Evolutionary conservation across 495 filamentous ascomycete species (phyloP).

Genomic region (Aspergillus mulundensis): DNA sequence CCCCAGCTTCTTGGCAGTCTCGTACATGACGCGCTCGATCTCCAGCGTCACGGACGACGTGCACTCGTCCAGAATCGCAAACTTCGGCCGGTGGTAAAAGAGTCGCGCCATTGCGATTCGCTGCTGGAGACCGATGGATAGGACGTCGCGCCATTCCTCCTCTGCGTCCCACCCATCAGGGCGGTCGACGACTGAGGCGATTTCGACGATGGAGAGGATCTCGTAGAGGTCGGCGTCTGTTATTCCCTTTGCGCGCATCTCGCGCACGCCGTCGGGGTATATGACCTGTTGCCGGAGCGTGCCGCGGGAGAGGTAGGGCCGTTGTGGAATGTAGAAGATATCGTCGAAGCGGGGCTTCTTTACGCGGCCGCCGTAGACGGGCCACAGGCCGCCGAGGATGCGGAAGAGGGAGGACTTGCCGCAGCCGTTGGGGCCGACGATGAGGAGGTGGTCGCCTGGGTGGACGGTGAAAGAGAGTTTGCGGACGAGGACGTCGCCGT

Average conservation of each 20-base stretch:
- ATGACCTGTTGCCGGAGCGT: constrained; percentile 92
- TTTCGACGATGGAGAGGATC: constrained; percentile 73
- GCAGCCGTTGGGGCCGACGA: constrained; percentile 95
- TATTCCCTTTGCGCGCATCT: constrained; percentile 79
- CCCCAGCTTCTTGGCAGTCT: constrained; percentile 83
- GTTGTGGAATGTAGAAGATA: constrained; percentile 98
- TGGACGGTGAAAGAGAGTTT: constrained; percentile 81
- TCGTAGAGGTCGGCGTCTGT: constrained; percentile 75
- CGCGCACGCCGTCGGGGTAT: constrained; percentile 84
- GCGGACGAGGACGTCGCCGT: constrained; percentile 84
- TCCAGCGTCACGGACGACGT: constrained; percentile 90
- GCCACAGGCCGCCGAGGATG: constrained; percentile 95
- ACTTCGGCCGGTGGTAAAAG: constrained; percentile 89
- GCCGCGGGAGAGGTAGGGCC: constrained; percentile 86
- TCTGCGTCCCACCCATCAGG: constrained; percentile 89
- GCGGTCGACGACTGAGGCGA: constrained; percentile 77
- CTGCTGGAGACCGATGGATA: constrained; percentile 89
- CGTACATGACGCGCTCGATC: constrained; percentile 94
- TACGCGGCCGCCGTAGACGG: constrained; percentile 94
- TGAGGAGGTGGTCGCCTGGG: constrained; percentile 84
- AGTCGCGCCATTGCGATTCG: constrained; percentile 96
- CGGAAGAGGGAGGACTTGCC: constrained; percentile 94
- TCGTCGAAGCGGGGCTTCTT: constrained; percentile 81
- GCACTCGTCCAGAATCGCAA: constrained; percentile 94
- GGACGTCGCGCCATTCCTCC: constrained; percentile 90